Evolutionary conservation across 495 filamentous ascomycete species (phyloP).

Genomic region (Staphylotrichum longicolle): DNA sequence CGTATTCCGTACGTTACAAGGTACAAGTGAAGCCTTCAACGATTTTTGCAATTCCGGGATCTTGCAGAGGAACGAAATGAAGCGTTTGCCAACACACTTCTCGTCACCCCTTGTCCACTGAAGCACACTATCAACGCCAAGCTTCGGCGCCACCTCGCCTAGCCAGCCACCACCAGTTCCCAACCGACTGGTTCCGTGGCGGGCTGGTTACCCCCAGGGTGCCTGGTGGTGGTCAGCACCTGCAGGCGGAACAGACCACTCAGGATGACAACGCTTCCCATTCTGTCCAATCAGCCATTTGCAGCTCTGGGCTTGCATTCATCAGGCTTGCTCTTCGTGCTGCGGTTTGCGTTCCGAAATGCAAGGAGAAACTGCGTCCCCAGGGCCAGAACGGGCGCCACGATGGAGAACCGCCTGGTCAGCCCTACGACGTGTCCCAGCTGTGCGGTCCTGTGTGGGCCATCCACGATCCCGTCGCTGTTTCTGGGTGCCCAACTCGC

Average conservation of each 20-base stretch:
- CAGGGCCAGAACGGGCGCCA: too few species aligned
- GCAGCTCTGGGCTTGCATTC: too few species aligned
- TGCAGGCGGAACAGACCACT: neutral
- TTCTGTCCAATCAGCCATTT: too few species aligned
- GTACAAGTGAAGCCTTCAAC: too few species aligned
- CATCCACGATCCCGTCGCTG: neutral
- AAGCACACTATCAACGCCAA: slow-evolving; percentile 8
- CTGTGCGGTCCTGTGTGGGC: slow-evolving; percentile 3
- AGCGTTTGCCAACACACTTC: too few species aligned
- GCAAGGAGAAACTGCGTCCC: too few species aligned
- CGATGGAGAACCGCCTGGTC: neutral
- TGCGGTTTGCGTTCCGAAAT: neutral
- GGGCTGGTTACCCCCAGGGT: slow-evolving; percentile 4
- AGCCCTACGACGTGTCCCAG: slow-evolving; percentile 5
- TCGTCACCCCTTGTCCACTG: neutral
- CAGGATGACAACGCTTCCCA: too few species aligned
- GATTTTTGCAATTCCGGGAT: too few species aligned
- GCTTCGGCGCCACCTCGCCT: slow-evolving; percentile 19
- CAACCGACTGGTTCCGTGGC: slow-evolving; percentile 14
- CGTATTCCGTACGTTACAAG: too few species aligned
- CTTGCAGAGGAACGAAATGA: too few species aligned
- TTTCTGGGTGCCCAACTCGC: neutral
- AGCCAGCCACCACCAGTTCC: slow-evolving; percentile 15
- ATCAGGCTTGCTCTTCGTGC: neutral
- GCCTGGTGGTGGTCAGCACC: slow-evolving; percentile 13